Conservation (phyloP, 495 filamentous ascomycete genomes). For the Xylaria venustula region DNA sequence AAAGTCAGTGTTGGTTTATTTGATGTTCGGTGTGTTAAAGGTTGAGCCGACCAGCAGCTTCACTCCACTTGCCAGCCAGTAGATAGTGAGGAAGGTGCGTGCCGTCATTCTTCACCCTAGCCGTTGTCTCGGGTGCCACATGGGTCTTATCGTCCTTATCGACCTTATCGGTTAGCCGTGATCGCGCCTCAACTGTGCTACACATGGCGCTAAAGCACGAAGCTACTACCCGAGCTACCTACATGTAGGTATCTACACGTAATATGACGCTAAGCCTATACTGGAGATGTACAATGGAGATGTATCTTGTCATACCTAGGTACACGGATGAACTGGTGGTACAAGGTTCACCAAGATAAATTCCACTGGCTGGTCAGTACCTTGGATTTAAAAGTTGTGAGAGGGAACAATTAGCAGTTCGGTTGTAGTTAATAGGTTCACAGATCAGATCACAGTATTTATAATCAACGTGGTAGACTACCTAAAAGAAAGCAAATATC, state of each 20-base stretch:
- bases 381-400: too few species aligned
- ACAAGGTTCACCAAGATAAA: neutral
- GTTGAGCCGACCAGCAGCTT: neutral
- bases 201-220: neutral
- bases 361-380: too few species aligned
- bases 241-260: too few species aligned
- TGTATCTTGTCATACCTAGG: neutral
- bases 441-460: too few species aligned
- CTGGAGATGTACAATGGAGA: neutral
- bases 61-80: neutral
- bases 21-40: too few species aligned
- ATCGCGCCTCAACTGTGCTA: too few species aligned
- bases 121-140: neutral
- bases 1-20: neutral
- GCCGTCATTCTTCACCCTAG: slow-evolving; percentile 5
- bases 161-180: too few species aligned
- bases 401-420: too few species aligned
- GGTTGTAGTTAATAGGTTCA: too few species aligned
- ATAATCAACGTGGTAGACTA: too few species aligned
- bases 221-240: too few species aligned
- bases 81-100: neutral
- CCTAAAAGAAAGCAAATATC: too few species aligned
- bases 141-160: slow-evolving; percentile 11
- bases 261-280: neutral
- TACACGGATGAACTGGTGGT: neutral